Evolutionary conservation across 108 stramenopile genomes (phyloP).

Genomic region (Skeletonema marinoi): DNA sequence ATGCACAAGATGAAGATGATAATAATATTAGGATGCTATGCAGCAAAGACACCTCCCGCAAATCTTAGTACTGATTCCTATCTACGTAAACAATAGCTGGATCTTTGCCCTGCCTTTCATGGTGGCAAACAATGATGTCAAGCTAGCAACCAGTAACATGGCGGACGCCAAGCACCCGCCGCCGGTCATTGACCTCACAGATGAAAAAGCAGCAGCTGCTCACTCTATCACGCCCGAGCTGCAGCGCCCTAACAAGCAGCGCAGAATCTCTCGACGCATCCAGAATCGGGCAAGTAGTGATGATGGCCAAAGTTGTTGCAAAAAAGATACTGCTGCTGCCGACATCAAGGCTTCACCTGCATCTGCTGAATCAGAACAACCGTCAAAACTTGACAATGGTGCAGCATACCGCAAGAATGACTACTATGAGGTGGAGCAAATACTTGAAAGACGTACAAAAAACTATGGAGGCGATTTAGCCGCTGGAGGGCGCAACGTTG

Average conservation of each 20-base stretch:
- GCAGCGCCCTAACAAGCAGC: background rate
- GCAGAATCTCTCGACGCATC: background rate
- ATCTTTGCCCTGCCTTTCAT: no score
- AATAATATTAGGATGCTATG: no score
- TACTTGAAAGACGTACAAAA: constrained; percentile 22
- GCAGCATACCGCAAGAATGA: constrained; percentile 8
- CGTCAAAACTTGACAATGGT: background rate
- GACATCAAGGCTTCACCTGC: background rate
- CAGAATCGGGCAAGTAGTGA: background rate
- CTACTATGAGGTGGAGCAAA: constrained; percentile 33
- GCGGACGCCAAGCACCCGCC: background rate
- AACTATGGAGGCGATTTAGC: constrained; percentile 8
- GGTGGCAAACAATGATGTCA: no score
- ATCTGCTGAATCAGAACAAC: background rate
- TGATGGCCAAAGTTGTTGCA: background rate
- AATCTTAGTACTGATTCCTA: no score
- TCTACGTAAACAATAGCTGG: no score
- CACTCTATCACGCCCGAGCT: background rate
- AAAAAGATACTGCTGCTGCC: background rate
- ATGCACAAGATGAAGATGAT: no score
- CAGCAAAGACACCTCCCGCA: no score
- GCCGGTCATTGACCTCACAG: background rate
- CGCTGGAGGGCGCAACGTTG: constrained; percentile 2
- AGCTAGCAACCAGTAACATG: background rate
- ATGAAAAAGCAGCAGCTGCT: background rate